Percentiles rank a stretch among this genome's conserved stretches.
Conservation (phyloP, 495 filamentous ascomycete species). For the Amorphotheca resinae region DNA sequence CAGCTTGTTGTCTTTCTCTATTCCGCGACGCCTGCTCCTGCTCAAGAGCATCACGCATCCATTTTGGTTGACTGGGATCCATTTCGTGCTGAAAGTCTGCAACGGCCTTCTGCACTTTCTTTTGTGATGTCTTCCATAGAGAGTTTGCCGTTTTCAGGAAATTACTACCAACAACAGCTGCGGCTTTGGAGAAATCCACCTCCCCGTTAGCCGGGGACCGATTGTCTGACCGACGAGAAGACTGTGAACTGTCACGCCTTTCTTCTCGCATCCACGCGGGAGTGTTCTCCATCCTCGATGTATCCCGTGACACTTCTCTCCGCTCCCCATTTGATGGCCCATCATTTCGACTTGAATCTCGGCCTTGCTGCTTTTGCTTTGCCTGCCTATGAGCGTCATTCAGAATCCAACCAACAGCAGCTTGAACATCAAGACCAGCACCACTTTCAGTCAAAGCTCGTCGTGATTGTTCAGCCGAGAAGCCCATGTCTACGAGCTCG, state of each 20-base stretch:
- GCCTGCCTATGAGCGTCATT: slow-evolving; percentile 75
- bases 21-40: slow-evolving; percentile 14
- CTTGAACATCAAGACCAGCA: slow-evolving; percentile 69
- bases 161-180: slow-evolving; percentile 69
- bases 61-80: slow-evolving; percentile 79
- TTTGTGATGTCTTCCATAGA: slow-evolving; percentile 86
- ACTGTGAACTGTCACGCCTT: slow-evolving; percentile 24
- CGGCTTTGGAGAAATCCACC: slow-evolving; percentile 65
- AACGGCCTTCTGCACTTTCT: slow-evolving; percentile 89
- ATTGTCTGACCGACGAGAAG: slow-evolving; percentile 38
- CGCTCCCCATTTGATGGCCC: slow-evolving; percentile 15
- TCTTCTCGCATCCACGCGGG: slow-evolving; percentile 23
- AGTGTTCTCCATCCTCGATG: slow-evolving; percentile 24
- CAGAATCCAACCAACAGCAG: slow-evolving; percentile 78
- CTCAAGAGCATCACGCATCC: slow-evolving; percentile 53
- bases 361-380: slow-evolving; percentile 36
- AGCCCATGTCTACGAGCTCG: slow-evolving; percentile 92
- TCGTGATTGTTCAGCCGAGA: slow-evolving; percentile 65
- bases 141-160: slow-evolving; percentile 89
- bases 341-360: slow-evolving; percentile 22
- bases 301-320: slow-evolving; percentile 22
- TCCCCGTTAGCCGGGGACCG: slow-evolving; percentile 48
- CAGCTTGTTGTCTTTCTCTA: background rate
- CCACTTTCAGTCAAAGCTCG: slow-evolving; percentile 68
- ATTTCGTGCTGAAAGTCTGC: slow-evolving; percentile 69